Conservation (phyloP, 805 yeast genomes). For the Candida saitoana region DNA sequence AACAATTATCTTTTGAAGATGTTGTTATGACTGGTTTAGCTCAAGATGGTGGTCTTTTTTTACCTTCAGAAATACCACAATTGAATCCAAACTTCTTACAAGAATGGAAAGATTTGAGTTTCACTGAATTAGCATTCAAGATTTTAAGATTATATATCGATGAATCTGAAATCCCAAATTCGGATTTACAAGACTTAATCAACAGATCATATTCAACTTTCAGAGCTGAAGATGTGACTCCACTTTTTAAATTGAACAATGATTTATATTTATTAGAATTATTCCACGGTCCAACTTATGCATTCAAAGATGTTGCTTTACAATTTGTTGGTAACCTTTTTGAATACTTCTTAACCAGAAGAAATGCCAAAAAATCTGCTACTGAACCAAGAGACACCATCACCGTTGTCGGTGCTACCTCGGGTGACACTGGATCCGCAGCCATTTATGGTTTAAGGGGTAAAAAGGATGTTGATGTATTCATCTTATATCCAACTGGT, state of each 20-base stretch:
- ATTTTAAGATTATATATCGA: conserved; percentile 78
- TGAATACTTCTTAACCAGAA: conserved; percentile 82
- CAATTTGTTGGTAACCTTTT: conserved; percentile 97
- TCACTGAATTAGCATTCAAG: conserved; percentile 83
- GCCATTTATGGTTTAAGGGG: conserved; percentile 97
- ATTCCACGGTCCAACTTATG: conserved; percentile 99
- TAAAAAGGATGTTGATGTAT: conserved; percentile 95
- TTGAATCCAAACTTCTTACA: conserved; percentile 52
- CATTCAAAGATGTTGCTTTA: conserved; percentile 97
- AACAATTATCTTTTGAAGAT: conserved; percentile 66
- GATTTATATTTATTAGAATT: conserved; percentile 77
- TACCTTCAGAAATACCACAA: conserved; percentile 79
- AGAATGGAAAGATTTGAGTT: conserved; percentile 70
- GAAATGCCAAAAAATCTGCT: conserved; percentile 50
- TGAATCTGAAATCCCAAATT: conserved; percentile 65
- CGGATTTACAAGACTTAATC: conserved; percentile 62
- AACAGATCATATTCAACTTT: conserved; percentile 82
- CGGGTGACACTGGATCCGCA: conserved; percentile 99
- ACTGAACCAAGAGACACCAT: conserved; percentile 66
- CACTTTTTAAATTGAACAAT: conserved; percentile 62
- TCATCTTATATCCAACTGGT: conserved; percentile 94
- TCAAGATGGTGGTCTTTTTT: conserved; percentile 91
- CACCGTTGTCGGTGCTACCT: conserved; percentile 98
- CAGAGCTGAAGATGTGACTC: conserved; percentile 85
- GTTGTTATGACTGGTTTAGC: conserved; percentile 90